These are phyloP conservation scores for Teratosphaeria destructans DNA, from an alignment of 2,329 filamentous ascomycete species.

Conservation along the genomic window DNA sequence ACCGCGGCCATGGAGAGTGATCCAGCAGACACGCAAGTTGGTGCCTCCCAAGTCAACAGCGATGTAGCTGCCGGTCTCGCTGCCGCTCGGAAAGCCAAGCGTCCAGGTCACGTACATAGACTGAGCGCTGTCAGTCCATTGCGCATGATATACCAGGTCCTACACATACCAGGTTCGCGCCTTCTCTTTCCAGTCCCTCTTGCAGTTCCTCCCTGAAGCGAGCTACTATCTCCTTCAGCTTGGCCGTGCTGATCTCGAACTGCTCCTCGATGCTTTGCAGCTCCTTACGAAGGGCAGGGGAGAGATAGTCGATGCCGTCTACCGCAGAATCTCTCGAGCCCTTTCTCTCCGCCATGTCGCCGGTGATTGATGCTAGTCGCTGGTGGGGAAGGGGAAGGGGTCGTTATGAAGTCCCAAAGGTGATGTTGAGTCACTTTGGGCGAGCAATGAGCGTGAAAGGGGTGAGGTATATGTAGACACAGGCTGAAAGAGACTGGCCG, in stretches of 20 bases:
- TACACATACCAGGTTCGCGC: slow-evolving; percentile 4
- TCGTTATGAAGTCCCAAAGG: background rate
- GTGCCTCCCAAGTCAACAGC: slow-evolving; percentile 95
- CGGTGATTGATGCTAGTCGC: background rate
- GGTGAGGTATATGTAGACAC: background rate
- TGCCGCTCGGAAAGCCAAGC: slow-evolving; percentile 76
- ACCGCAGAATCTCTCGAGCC: background rate
- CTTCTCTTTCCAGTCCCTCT: slow-evolving; percentile 45
- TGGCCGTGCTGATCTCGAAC: slow-evolving; percentile 63
- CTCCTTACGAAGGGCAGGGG: slow-evolving; percentile 55
- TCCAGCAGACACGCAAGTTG: slow-evolving; percentile 89
- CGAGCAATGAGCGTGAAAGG: background rate
- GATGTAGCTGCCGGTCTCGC: slow-evolving; percentile 79
- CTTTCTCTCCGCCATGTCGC: background rate
- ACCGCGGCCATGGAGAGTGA: slow-evolving; percentile 76
- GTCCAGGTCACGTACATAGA: slow-evolving; percentile 99
- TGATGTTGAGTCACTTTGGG: background rate
- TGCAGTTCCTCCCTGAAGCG: slow-evolving; percentile 78
- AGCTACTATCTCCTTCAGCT: slow-evolving; percentile 74
- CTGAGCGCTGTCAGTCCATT: slow-evolving; percentile 37
- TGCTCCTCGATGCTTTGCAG: slow-evolving; percentile 70
- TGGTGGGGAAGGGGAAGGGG: background rate
- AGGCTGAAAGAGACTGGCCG: background rate
- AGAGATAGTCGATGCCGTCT: slow-evolving; percentile 1
- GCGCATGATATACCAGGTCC: background rate